Conservation (phyloP, 2,329 filamentous ascomycete genomes). For the Clonostachys chloroleuca region DNA sequence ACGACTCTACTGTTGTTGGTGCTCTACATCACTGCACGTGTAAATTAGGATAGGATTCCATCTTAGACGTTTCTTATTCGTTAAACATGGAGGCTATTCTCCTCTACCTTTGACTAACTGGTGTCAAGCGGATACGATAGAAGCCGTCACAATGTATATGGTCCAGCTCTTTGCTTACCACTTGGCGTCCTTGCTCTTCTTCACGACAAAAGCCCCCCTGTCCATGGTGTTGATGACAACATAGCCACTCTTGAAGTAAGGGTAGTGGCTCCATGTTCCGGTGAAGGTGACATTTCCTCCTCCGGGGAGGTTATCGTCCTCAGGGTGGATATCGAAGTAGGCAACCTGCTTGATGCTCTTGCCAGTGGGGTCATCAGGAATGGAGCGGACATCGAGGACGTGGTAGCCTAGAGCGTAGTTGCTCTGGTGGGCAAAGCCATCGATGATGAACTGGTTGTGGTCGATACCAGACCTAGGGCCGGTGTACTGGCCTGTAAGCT, state of each 20-base stretch:
- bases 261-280: conserved; percentile 38
- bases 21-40: too few relatives aligned
- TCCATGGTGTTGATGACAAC: conserved; percentile 45
- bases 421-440: background rate
- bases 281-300: conserved; percentile 26
- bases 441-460: conserved; percentile 31
- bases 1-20: too few relatives aligned
- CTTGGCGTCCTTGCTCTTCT: conserved; percentile 5
- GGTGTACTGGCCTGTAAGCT: conserved; percentile 28
- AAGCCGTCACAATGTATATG: too few relatives aligned
- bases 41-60: too few relatives aligned
- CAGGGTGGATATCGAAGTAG: background rate
- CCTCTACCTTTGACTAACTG: too few relatives aligned
- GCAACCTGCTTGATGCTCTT: background rate
- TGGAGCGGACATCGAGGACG: background rate
- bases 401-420: background rate
- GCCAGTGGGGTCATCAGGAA: background rate
- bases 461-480: conserved; percentile 18
- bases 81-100: too few relatives aligned
- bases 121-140: too few relatives aligned
- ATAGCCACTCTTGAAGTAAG: conserved; percentile 32
- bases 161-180: too few relatives aligned
- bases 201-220: conserved; percentile 29
- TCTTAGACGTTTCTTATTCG: too few relatives aligned
- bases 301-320: conserved; percentile 32